Evolutionary conservation across 1,284 basidiomycete genomes (phyloP), one percentile per base, ranked within the genome.

Genomic region (Earliella scabrosa): DNA sequence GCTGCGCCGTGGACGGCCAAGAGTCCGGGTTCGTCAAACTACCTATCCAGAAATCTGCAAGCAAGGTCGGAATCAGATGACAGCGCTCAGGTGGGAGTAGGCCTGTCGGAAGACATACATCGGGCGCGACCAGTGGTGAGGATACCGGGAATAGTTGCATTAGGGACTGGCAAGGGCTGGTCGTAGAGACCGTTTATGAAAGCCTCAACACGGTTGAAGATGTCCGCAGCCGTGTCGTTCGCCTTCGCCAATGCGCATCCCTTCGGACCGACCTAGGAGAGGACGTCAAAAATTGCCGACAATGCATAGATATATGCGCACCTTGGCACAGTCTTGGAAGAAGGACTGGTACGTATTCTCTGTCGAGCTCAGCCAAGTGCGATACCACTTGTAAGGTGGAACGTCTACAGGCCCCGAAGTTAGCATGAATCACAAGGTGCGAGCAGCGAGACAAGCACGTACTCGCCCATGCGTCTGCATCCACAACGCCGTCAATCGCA

Each of bases 321-420:
- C 75, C 57, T 70, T 60, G 7, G 69, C 65, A 44, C 75, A 77
- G n/a, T 67, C 68, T 6, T 67, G 50, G 24, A 76, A 61, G 55
- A 73, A 75, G 27, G 70, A 56, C 3, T 69, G 46, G 52, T 76
- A 76, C 0, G 71, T 66, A 13, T 67, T 66, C 29, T 73, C 72
- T 2, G 71, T 67, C 8, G 64, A 61, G 1, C 56, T 49, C 1
- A 75, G 50, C 68, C 69, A 76, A 16, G 68, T 60, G 21, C 56
- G 54, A 14, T 73, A 68, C 73, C 72, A 76, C 38, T 68, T 68
- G 54, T 73, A 71, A 3, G 71, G 66, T 2, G 74, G 71, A 40
- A 70, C 64, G 35, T 60, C 74, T 73, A 11, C 6, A n/a, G n/a
- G n/a, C n/a, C n/a, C 6, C 13, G 4, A 13, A 2, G 21, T 18